Evolutionary conservation across 2,329 filamentous ascomycete species (phyloP).

Genomic region (Xylaria sp.): DNA sequence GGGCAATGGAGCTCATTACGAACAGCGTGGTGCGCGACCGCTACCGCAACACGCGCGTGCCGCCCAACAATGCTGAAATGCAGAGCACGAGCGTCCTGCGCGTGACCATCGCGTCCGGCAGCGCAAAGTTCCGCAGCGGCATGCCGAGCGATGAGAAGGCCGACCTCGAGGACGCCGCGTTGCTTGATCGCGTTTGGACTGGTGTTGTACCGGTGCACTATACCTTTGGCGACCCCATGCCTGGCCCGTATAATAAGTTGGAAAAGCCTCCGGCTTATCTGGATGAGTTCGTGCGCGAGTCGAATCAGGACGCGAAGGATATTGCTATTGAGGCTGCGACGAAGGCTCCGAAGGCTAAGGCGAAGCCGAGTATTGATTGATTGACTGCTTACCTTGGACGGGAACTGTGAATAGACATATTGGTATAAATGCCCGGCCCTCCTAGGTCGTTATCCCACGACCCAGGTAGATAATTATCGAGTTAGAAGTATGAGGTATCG

Average conservation of each 20-base stretch:
- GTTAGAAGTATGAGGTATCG: too few species aligned
- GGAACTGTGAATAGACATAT: background rate
- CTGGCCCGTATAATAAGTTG: conserved; percentile 68
- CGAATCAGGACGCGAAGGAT: conserved; percentile 48
- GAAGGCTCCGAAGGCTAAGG: conserved; percentile 39
- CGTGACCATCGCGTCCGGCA: conserved; percentile 75
- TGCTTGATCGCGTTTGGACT: conserved; percentile 62
- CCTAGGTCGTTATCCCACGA: background rate
- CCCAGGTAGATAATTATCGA: background rate
- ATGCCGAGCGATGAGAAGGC: conserved; percentile 66
- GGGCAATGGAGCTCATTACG: conserved; percentile 82
- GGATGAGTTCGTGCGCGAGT: conserved; percentile 53
- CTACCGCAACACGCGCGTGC: conserved; percentile 72
- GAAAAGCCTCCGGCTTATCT: conserved; percentile 71
- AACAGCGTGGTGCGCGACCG: conserved; percentile 75
- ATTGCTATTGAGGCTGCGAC: conserved; percentile 43
- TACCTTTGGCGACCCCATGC: conserved; percentile 71
- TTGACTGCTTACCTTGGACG: background rate
- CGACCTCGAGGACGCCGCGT: conserved; percentile 58
- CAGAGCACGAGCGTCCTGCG: conserved; percentile 77
- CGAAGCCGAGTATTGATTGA: conserved; percentile 36
- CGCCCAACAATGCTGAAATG: conserved; percentile 79
- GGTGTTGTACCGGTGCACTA: conserved; percentile 72
- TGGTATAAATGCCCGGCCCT: background rate
- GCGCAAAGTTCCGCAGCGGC: conserved; percentile 78